Evolutionary conservation across 169 alveolate species (phyloP).

Genomic region (Cryptosporidium sp.): DNA sequence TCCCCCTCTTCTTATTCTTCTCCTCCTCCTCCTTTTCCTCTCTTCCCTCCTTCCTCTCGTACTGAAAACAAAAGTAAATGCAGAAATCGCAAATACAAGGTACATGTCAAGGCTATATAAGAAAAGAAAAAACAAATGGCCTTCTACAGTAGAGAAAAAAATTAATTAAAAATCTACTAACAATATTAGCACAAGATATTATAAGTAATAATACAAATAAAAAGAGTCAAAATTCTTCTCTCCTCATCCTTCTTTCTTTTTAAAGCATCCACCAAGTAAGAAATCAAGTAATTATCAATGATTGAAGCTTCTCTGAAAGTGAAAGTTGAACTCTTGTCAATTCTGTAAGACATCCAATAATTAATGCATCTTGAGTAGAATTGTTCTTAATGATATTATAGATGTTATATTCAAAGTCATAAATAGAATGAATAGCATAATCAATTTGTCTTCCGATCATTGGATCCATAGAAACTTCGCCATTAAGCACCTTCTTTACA

Average conservation of each 20-base stretch:
- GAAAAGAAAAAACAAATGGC: too few relatives aligned
- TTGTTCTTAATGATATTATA: slow-evolving; percentile 25
- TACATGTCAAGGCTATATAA: too few relatives aligned
- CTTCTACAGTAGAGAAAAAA: too few relatives aligned
- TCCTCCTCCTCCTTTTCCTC: too few relatives aligned
- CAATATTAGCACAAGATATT: not conserved
- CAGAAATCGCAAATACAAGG: too few relatives aligned
- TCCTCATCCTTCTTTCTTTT: too few relatives aligned
- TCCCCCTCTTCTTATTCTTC: too few relatives aligned
- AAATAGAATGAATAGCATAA: slow-evolving; percentile 52
- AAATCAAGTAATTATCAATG: slow-evolving; percentile 32
- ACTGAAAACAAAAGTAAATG: too few relatives aligned
- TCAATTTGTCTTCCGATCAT: slow-evolving; percentile 71
- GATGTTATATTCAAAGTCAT: slow-evolving; percentile 45
- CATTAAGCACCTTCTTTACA: slow-evolving; percentile 38
- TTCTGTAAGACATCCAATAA: slow-evolving; percentile 69
- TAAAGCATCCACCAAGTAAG: too few relatives aligned
- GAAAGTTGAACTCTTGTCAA: slow-evolving; percentile 59
- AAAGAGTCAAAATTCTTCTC: too few relatives aligned
- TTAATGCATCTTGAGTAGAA: slow-evolving; percentile 55
- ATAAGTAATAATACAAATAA: not conserved
- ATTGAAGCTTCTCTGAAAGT: slow-evolving; percentile 62
- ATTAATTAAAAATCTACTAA: too few relatives aligned
- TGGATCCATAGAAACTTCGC: slow-evolving; percentile 30
- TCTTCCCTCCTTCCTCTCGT: too few relatives aligned